Percentiles rank a stretch among this genome's conserved stretches.
Conservation (phyloP, 257 asterid species). For the Nemophila menziesii region DNA sequence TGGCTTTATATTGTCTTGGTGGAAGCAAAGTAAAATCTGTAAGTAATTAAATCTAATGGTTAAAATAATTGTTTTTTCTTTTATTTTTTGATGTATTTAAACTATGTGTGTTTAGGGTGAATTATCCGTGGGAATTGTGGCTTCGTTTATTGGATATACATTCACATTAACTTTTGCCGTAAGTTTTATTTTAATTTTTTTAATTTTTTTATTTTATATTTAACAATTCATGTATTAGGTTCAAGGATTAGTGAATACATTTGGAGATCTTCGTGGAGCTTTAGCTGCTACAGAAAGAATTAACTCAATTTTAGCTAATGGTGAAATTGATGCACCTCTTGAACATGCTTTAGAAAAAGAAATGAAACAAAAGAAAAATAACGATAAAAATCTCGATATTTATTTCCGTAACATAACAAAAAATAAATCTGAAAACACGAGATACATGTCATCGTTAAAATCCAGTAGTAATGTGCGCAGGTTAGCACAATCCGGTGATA, state of each 20-base stretch:
- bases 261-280: slow-evolving; percentile 97
- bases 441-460: slow-evolving; percentile 66
- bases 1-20: slow-evolving; percentile 88
- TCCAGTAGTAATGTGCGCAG: slow-evolving; percentile 43
- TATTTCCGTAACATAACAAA: slow-evolving; percentile 36
- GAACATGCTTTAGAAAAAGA: slow-evolving; percentile 70
- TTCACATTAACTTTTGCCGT: slow-evolving; percentile 88
- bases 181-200: slow-evolving; percentile 26
- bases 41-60: slow-evolving; percentile 30
- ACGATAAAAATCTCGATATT: slow-evolving; percentile 41
- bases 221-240: slow-evolving; percentile 36
- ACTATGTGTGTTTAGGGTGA: slow-evolving; percentile 56
- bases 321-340: slow-evolving; percentile 78
- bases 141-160: slow-evolving; percentile 91
- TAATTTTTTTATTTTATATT: slow-evolving; percentile 1
- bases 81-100: slow-evolving; percentile 6
- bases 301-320: slow-evolving; percentile 65
- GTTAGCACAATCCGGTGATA: slow-evolving; percentile 72
- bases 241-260: slow-evolving; percentile 94
- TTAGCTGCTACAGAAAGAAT: slow-evolving; percentile 89
- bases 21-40: slow-evolving; percentile 98
- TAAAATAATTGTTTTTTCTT: slow-evolving; percentile 2
- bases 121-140: slow-evolving; percentile 89
- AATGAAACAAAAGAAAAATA: slow-evolving; percentile 37
- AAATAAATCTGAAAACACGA: slow-evolving; percentile 22